These are phyloP conservation scores for Dendrothele bispora DNA, from an alignment of 768 basidiomycete species.

Conservation along the genomic window DNA sequence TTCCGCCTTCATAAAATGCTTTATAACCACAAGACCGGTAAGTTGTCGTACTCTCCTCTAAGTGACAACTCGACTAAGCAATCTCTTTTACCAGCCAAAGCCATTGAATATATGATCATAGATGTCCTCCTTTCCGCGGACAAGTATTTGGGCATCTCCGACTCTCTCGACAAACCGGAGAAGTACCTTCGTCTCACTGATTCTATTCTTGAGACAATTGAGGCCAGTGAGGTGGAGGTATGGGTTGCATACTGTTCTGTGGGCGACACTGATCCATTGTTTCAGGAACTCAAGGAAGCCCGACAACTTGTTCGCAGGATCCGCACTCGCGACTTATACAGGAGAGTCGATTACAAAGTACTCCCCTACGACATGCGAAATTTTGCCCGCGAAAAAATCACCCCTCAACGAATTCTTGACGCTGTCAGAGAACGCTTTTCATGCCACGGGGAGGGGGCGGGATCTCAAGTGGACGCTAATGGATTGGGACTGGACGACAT, in stretches of 20 bases:
- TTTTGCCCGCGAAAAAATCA: slow-evolving; percentile 37
- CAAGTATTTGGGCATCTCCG: slow-evolving; percentile 57
- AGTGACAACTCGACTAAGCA: neutral
- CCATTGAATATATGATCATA: slow-evolving; percentile 81
- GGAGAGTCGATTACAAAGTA: slow-evolving; percentile 64
- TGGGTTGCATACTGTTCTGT: slow-evolving; percentile 14
- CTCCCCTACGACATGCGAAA: slow-evolving; percentile 38
- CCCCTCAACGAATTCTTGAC: slow-evolving; percentile 41
- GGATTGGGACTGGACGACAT: slow-evolving; percentile 49
- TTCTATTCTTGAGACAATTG: slow-evolving; percentile 59
- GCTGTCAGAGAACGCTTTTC: slow-evolving; percentile 29
- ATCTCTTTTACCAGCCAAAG: slow-evolving; percentile 47
- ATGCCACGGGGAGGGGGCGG: slow-evolving; percentile 12
- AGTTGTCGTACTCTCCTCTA: neutral
- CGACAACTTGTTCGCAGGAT: slow-evolving; percentile 64
- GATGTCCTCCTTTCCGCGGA: slow-evolving; percentile 74
- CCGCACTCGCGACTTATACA: slow-evolving; percentile 64
- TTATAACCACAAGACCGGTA: slow-evolving; percentile 79
- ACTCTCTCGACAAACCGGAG: slow-evolving; percentile 53
- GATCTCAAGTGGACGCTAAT: slow-evolving; percentile 21
- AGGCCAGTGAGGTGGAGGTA: slow-evolving; percentile 51
- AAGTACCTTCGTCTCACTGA: slow-evolving; percentile 69
- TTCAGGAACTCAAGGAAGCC: slow-evolving; percentile 57
- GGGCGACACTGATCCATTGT: neutral
- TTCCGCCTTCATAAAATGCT: slow-evolving; percentile 79